Evolutionary conservation across 148 eudicot genomes (phyloP).

Genomic region (Oxyria digyna): DNA sequence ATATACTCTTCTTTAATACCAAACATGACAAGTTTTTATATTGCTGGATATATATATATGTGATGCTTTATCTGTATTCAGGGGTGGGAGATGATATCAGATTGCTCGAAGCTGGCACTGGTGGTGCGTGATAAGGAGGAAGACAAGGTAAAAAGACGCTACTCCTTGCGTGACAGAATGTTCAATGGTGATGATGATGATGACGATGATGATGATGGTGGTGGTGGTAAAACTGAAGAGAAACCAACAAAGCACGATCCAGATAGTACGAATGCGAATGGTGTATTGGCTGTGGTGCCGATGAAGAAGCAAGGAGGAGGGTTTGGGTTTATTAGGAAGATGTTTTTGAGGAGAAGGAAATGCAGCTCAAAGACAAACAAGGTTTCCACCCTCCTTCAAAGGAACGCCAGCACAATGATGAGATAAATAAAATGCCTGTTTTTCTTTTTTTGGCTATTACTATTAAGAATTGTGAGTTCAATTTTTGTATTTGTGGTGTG

Average conservation of each 20-base stretch:
- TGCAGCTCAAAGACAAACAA: conserved; percentile 29
- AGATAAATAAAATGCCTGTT: not conserved
- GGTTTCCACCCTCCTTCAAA: conserved; percentile 23
- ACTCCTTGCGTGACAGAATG: conserved; percentile 7
- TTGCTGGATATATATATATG: not conserved
- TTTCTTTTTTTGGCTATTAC: no score
- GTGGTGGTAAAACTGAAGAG: not conserved
- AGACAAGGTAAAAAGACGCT: not conserved
- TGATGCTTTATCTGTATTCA: conserved; percentile 16
- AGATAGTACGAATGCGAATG: not conserved
- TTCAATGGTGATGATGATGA: not conserved
- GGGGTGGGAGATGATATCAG: conserved; percentile 45
- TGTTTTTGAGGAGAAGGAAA: conserved; percentile 54
- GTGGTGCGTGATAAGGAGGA: conserved; percentile 26
- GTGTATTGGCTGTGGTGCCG: conserved; percentile 34
- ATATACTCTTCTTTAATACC: no score
- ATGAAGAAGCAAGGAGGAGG: conserved; percentile 43
- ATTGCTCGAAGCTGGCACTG: conserved; percentile 30
- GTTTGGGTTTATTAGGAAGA: conserved; percentile 45
- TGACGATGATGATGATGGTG: not conserved
- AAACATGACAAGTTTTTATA: not conserved
- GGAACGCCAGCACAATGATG: conserved; percentile 17
- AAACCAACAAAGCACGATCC: not conserved
- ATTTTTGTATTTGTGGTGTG: no score
- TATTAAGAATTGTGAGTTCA: no score